Conservation (phyloP, 805 yeast genomes). For the Nakazawaea anatomiae region DNA sequence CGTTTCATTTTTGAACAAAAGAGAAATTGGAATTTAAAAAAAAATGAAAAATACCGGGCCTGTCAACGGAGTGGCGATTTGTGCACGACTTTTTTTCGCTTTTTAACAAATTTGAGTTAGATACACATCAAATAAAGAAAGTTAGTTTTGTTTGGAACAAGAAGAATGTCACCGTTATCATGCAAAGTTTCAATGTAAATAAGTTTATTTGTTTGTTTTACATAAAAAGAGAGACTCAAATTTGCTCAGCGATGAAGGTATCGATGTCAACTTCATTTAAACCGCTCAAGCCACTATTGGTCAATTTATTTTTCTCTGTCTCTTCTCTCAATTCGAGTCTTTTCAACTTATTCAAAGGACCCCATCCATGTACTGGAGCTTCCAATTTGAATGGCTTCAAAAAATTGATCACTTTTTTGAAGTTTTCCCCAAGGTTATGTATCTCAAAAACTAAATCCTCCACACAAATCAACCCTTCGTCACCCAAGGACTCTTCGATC, state of each 20-base stretch:
- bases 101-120: no score
- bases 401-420: slow-evolving; percentile 56
- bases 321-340: slow-evolving; percentile 53
- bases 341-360: slow-evolving; percentile 64
- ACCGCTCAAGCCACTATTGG: slow-evolving; percentile 60
- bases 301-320: slow-evolving; percentile 34
- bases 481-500: slow-evolving; percentile 68
- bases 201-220: not conserved
- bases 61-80: not conserved
- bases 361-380: slow-evolving; percentile 69
- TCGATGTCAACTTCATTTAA: slow-evolving; percentile 72
- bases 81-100: not conserved
- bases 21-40: not conserved
- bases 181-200: no score
- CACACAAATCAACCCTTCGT: slow-evolving; percentile 66
- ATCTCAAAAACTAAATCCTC: slow-evolving; percentile 78
- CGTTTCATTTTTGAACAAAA: not conserved
- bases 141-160: no score
- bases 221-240: slow-evolving; percentile 25
- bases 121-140: no score
- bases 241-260: slow-evolving; percentile 58
- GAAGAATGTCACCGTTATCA: no score
- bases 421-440: slow-evolving; percentile 54
- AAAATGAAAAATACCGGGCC: slow-evolving; percentile 1
- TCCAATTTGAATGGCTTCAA: slow-evolving; percentile 65